These are phyloP conservation scores for Fusarium sp. DNA, from an alignment of 2,329 filamentous ascomycete species.

Conservation along the genomic window DNA sequence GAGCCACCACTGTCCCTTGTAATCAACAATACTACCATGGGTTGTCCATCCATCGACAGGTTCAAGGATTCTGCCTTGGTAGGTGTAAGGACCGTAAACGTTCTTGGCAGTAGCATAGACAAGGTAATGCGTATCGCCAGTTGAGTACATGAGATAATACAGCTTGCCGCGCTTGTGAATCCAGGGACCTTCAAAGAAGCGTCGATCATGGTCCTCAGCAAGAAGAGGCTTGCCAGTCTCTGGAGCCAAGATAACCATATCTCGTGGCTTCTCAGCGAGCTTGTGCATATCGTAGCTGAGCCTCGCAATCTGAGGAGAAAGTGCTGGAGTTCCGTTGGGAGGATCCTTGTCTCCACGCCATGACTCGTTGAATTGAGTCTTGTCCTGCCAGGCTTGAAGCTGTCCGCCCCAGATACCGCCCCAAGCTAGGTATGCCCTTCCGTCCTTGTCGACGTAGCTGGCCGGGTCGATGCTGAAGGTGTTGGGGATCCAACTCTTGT, in stretches of 20 bases:
- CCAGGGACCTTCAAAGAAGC: slow-evolving; percentile 13
- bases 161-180: slow-evolving; percentile 15
- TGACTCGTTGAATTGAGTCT: slow-evolving; percentile 12
- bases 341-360: not conserved
- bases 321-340: slow-evolving; percentile 2
- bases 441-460: slow-evolving; percentile 7
- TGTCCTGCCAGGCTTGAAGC: slow-evolving; percentile 17
- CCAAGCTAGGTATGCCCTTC: not conserved
- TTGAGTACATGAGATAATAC: slow-evolving; percentile 23
- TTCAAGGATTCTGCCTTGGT: slow-evolving; percentile 9
- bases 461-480: slow-evolving; percentile 18
- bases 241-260: slow-evolving; percentile 9
- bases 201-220: slow-evolving; percentile 1
- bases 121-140: slow-evolving; percentile 5
- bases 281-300: slow-evolving; percentile 21
- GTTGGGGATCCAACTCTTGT: slow-evolving; percentile 20
- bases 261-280: slow-evolving; percentile 13
- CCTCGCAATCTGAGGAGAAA: slow-evolving; percentile 18
- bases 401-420: slow-evolving; percentile 17
- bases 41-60: slow-evolving; percentile 21
- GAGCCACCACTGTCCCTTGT: slow-evolving; percentile 14
- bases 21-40: slow-evolving; percentile 20
- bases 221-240: slow-evolving; percentile 16
- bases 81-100: slow-evolving; percentile 15
- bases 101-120: slow-evolving; percentile 19